Conservation (phyloP, 2,329 filamentous ascomycete genomes). For the Diaporthe capsici region DNA sequence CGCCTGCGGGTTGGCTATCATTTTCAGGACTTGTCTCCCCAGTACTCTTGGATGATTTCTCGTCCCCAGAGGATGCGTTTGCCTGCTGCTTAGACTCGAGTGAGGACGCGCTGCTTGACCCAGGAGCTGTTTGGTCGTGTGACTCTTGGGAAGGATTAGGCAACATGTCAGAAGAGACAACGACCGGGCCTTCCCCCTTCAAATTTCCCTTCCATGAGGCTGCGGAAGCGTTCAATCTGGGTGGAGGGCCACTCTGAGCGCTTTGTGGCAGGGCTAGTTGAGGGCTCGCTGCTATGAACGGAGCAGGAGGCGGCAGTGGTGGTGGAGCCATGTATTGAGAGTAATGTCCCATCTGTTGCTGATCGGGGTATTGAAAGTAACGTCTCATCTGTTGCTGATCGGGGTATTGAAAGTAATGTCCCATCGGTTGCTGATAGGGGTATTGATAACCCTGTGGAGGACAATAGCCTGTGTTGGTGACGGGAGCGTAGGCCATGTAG, state of each 20-base stretch:
- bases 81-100: background rate
- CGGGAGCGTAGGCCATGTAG: background rate
- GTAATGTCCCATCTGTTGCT: background rate
- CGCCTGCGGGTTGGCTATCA: background rate
- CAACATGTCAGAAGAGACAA: background rate
- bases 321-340: background rate
- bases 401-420: background rate
- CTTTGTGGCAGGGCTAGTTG: background rate
- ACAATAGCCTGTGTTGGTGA: accelerated
- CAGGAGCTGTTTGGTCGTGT: no score
- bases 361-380: background rate
- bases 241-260: background rate
- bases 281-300: background rate
- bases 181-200: background rate
- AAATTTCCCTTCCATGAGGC: background rate
- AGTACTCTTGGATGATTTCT: background rate
- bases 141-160: background rate
- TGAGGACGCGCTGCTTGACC: background rate
- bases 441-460: background rate
- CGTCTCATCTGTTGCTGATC: background rate
- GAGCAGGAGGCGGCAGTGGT: background rate
- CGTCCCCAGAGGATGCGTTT: background rate
- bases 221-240: background rate
- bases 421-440: background rate
- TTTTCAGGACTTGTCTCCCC: background rate